These are phyloP conservation scores for Curvularia eragrostidis DNA, from an alignment of 2,329 filamentous ascomycete species.

Conservation along the genomic window DNA sequence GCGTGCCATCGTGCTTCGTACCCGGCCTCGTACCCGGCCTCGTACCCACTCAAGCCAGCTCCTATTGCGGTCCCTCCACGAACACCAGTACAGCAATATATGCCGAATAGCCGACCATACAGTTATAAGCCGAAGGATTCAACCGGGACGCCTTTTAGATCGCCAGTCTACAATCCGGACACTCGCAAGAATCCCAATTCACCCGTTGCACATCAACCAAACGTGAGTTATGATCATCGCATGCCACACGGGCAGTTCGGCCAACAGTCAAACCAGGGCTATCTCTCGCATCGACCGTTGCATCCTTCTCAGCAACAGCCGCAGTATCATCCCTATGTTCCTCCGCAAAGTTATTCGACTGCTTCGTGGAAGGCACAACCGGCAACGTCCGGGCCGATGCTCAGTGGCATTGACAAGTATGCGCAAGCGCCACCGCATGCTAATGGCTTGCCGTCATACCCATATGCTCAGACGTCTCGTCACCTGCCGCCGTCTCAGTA, in stretches of 20 bases:
- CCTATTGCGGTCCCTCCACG: slow-evolving; percentile 43
- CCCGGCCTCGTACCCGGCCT: slow-evolving; percentile 41
- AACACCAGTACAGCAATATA: slow-evolving; percentile 40
- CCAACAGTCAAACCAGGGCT: slow-evolving; percentile 23
- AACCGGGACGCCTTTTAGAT: slow-evolving; percentile 33
- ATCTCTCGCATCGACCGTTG: slow-evolving; percentile 31
- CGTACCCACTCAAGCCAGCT: slow-evolving; percentile 57
- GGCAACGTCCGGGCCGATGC: slow-evolving; percentile 28
- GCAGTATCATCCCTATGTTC: slow-evolving; percentile 39
- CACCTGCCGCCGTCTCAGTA: slow-evolving; percentile 28
- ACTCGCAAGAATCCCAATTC: slow-evolving; percentile 48
- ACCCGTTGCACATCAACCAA: slow-evolving; percentile 49
- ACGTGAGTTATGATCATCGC: slow-evolving; percentile 46
- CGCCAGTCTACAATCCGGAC: slow-evolving; percentile 43
- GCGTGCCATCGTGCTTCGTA: slow-evolving; percentile 39
- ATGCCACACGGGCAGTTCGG: slow-evolving; percentile 35
- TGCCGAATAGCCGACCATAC: slow-evolving; percentile 35
- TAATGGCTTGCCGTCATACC: slow-evolving; percentile 34
- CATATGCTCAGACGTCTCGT: slow-evolving; percentile 30
- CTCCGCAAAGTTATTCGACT: slow-evolving; percentile 34
- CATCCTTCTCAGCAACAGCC: slow-evolving; percentile 25
- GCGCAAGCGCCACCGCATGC: slow-evolving; percentile 31
- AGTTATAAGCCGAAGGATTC: slow-evolving; percentile 45
- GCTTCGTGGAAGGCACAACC: slow-evolving; percentile 35
- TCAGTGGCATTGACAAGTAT: slow-evolving; percentile 38